Evolutionary conservation across 345 rosid species (phyloP).

Genomic region (Carallia brachiata): DNA sequence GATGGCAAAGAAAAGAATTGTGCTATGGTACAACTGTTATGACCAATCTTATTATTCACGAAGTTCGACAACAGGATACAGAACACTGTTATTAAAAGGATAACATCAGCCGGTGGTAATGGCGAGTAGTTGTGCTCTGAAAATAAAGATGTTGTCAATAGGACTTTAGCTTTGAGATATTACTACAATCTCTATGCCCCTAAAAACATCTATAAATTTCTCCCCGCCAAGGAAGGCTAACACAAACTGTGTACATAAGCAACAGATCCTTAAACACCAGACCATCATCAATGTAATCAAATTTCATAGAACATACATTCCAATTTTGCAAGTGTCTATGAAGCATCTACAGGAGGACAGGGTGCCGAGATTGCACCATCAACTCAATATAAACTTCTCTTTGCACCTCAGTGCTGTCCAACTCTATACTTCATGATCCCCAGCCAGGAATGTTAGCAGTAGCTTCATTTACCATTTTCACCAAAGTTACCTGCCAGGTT

Average conservation of each 20-base stretch:
- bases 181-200: too few species aligned
- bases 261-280: not conserved
- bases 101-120: too few species aligned
- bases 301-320: not conserved
- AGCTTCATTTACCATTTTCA: conserved; percentile 92
- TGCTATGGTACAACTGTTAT: too few species aligned
- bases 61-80: too few species aligned
- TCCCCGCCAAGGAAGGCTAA: too few species aligned
- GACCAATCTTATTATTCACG: too few species aligned
- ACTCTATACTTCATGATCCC: conserved; percentile 35
- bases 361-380: not conserved
- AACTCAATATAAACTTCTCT: not conserved
- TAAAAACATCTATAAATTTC: too few species aligned
- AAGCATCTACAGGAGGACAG: not conserved
- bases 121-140: too few species aligned
- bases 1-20: too few species aligned
- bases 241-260: not conserved
- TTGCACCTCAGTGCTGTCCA: not conserved
- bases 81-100: too few species aligned
- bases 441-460: conserved; percentile 84
- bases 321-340: not conserved
- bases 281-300: not conserved
- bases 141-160: too few species aligned
- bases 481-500: conserved; percentile 71
- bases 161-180: too few species aligned